Percentiles rank a stretch among this genome's conserved stretches.
phyloP scores from a whole-genome alignment of 352 stramenopile genomes.

The Globisporangium rhizosaccharum region DNA sequence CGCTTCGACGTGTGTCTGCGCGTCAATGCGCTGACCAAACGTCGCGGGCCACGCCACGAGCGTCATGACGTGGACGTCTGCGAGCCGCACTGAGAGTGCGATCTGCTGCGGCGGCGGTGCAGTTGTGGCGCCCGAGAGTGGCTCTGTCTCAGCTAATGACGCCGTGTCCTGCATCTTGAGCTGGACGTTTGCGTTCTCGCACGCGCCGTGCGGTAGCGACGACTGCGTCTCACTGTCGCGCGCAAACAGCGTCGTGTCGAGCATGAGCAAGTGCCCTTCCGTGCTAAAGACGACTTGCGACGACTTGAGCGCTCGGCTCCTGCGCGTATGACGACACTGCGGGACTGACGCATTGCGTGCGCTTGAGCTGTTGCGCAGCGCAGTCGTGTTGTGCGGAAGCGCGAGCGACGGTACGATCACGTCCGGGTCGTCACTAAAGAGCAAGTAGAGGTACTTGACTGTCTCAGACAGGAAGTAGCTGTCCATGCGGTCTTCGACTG shows the following conservation, averaged over 20 bases:
- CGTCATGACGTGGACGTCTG: slow-evolving; percentile 60
- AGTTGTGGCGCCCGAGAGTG: not conserved
- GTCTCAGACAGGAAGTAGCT: slow-evolving; percentile 99
- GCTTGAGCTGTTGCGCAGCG: not conserved
- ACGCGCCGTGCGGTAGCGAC: slow-evolving; percentile 19
- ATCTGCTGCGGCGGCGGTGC: slow-evolving; percentile 26
- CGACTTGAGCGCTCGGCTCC: slow-evolving; percentile 41
- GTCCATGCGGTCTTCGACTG: slow-evolving; percentile 96
- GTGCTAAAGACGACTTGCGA: slow-evolving; percentile 80
- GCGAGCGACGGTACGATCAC: slow-evolving; percentile 53
- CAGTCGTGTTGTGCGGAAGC: not conserved
- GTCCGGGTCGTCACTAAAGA: slow-evolving; percentile 93
- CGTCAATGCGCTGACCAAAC: slow-evolving; percentile 52
- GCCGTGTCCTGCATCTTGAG: slow-evolving; percentile 3
- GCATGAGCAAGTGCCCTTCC: slow-evolving; percentile 72
- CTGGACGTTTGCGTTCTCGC: slow-evolving; percentile 50
- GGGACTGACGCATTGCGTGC: not conserved
- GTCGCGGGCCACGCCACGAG: slow-evolving; percentile 57
- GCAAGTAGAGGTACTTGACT: slow-evolving; percentile 98
- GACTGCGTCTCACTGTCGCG: slow-evolving; percentile 7
- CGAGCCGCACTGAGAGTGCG: slow-evolving; percentile 52
- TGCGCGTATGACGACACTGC: not conserved
- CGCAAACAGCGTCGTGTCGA: slow-evolving; percentile 50
- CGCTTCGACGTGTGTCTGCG: slow-evolving; percentile 41
- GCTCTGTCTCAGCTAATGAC: not conserved